phyloP scores from a whole-genome alignment of 2,329 filamentous ascomycete species.

The Corniculantispora saksenae region DNA sequence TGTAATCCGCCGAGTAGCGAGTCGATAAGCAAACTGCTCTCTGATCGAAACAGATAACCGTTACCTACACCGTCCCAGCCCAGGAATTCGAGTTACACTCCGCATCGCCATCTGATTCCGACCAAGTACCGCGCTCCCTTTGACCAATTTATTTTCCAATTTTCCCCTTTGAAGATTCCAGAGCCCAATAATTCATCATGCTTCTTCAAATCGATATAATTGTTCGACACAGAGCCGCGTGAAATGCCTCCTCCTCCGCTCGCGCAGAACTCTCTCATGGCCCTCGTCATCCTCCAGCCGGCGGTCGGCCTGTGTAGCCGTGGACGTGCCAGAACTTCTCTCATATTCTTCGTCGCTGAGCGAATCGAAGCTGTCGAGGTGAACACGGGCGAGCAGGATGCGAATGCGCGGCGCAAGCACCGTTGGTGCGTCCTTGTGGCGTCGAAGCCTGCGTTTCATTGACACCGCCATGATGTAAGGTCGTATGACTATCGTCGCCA shows the following conservation, averaged over 20 bases:
- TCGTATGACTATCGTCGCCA: background rate
- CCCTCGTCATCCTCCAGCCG: background rate
- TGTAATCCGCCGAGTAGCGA: background rate
- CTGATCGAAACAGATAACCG: no score
- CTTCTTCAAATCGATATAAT: constrained; percentile 18
- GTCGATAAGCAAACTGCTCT: background rate
- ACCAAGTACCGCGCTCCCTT: background rate
- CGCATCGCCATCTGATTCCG: background rate
- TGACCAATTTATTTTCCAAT: background rate
- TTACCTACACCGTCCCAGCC: no score
- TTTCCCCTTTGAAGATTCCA: background rate
- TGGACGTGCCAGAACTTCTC: no score
- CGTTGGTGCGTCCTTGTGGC: background rate
- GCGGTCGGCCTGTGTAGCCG: background rate
- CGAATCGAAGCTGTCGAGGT: background rate
- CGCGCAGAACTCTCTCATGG: background rate
- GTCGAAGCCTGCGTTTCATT: background rate
- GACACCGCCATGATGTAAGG: background rate
- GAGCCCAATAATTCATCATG: background rate
- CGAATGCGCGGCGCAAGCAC: background rate
- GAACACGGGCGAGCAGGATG: background rate
- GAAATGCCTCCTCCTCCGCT: background rate
- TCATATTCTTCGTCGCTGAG: background rate
- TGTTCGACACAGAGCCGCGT: constrained; percentile 13
- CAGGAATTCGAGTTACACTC: no score